Percentiles rank a stretch among this genome's conserved stretches.
These are phyloP conservation scores for Colletotrichum chlorophyti DNA, from an alignment of 2,329 filamentous ascomycete genomes.

Conservation along the genomic window DNA sequence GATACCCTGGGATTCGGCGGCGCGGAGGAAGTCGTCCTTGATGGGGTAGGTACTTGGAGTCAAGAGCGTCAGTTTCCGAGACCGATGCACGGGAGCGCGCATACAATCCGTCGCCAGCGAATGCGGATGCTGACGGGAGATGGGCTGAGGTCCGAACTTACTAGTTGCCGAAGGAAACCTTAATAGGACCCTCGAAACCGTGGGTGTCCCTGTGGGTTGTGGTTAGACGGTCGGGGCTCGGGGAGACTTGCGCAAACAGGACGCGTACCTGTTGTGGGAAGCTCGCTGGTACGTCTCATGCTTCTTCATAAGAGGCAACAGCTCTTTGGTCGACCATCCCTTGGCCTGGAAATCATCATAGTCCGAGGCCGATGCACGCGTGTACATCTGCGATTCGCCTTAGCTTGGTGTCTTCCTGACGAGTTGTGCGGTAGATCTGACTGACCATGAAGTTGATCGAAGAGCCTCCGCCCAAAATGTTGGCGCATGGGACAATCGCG, in stretches of 20 bases:
- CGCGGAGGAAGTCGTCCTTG: constrained; percentile 80
- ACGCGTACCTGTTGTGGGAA: constrained; percentile 60
- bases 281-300: constrained; percentile 79
- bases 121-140: too few relatives aligned
- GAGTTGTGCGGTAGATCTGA: not conserved
- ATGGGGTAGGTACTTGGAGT: constrained; percentile 71
- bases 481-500: constrained; percentile 77
- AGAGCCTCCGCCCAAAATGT: constrained; percentile 75
- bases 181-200: constrained; percentile 81
- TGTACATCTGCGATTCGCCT: constrained; percentile 67
- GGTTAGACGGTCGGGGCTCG: not conserved
- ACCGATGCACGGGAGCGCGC: too few relatives aligned
- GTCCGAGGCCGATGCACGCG: constrained; percentile 73
- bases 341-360: constrained; percentile 82
- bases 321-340: constrained; percentile 79
- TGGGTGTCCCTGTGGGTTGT: constrained; percentile 63
- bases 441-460: constrained; percentile 79
- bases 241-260: constrained; percentile 2
- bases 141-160: constrained; percentile 30
- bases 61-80: constrained; percentile 8
- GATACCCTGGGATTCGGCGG: constrained; percentile 76
- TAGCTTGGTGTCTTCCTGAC: constrained; percentile 9
- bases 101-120: too few relatives aligned
- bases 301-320: constrained; percentile 80
- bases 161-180: constrained; percentile 82